Conservation (phyloP, 495 filamentous ascomycete species). For the Aspergillus taichungensis region DNA sequence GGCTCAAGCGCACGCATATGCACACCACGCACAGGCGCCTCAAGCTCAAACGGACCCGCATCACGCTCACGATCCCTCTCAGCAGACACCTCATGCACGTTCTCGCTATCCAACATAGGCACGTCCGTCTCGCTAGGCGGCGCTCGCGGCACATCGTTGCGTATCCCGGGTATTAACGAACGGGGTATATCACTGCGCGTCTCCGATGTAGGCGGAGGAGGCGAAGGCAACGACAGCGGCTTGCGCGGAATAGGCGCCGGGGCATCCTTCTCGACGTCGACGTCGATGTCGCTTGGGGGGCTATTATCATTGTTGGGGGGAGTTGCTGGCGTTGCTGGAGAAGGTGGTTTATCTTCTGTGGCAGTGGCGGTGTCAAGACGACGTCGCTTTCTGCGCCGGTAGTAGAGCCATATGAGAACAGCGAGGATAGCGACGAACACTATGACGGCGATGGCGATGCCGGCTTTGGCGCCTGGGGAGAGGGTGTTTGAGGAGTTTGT, state of each 20-base stretch:
- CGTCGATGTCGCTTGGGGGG: no score
- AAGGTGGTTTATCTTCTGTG: no score
- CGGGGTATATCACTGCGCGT: no score
- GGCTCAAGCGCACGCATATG: conserved; percentile 14
- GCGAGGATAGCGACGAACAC: conserved; percentile 19
- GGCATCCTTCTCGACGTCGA: no score
- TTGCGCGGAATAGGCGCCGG: no score
- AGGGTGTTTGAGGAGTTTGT: conserved; percentile 1
- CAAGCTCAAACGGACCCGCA: conserved; percentile 10
- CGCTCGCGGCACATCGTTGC: conserved; percentile 1
- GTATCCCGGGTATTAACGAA: background rate
- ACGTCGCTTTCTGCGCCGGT: conserved; percentile 9
- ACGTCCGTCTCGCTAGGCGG: conserved; percentile 11
- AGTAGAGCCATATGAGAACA: conserved; percentile 15
- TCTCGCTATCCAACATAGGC: conserved; percentile 15
- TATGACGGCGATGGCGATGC: conserved; percentile 24
- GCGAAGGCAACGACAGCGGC: no score
- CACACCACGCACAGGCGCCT: conserved; percentile 10
- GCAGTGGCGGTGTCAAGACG: no score
- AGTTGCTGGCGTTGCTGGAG: no score
- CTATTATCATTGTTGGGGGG: no score
- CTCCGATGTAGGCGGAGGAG: no score
- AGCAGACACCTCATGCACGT: conserved; percentile 14
- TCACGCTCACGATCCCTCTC: background rate
- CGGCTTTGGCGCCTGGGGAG: conserved; percentile 20